Evolutionary conservation across 2,329 filamentous ascomycete species (phyloP), one percentile per base, ranked within the genome.

Genomic region (Aspergillus floridensis): DNA sequence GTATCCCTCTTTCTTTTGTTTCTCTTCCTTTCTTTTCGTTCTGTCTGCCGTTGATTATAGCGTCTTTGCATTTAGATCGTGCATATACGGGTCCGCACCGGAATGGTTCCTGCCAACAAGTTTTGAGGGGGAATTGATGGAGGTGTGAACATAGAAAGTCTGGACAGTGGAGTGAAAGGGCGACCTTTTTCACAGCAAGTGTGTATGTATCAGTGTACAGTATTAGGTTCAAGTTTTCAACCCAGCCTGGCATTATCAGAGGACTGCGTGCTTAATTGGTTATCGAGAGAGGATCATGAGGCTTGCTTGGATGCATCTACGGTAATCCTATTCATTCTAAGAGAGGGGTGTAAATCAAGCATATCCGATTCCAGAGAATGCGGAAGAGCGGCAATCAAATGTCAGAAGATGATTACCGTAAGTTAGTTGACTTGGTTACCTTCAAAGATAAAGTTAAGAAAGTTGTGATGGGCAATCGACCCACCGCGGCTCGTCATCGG

Each of bases 1-100:
- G 61, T 58, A 22, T 53, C 58, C 49, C 12, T 6, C 50, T 29
- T 12, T 26, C 12, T 26, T 21, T 35, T 21, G 22, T 44, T 48
- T 8, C 26, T 26, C 8, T 26, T 26, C 7, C 26, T 8, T 63
- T 58, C 50, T 59, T 49, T 14, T 22, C 22, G 22, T 22, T 6
- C 51, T 29, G 10, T 21, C n/a, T 26, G 19, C 35, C 31, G 24
- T 46, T 55, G 53, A 35, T 21, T 46, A 55, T 55, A 55, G 53
- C 53, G 53, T 48, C 32, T 48, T 54, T 46, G 41, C 49, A 58
- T 50, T 52, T 59, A 46, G 60, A 59, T 59, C 62, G 55, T 66
- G 60, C 59, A 64, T 66, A 62, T 49, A 57, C 22, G 50, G 50
- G 63, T 58, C 47, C 63, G 64, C 65, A 66, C 47, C 63, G 55